Percentiles rank a stretch among this genome's conserved stretches.
These are phyloP conservation scores for Beta vulgaris DNA, from an alignment of 148 eudicot genomes.

Conservation along the genomic window DNA sequence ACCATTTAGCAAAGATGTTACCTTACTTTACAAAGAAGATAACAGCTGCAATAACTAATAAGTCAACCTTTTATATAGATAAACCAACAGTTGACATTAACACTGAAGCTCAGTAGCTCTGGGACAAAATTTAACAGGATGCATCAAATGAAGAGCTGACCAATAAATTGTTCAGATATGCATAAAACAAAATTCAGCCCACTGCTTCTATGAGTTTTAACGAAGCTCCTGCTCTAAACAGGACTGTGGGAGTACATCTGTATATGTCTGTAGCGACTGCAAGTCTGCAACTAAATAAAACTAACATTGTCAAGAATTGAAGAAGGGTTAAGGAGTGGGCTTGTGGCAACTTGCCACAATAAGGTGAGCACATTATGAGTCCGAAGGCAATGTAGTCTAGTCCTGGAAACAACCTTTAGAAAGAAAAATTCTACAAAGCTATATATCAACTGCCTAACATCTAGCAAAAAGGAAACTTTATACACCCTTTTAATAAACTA, in stretches of 20 bases:
- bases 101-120: too few relatives aligned
- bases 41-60: not conserved
- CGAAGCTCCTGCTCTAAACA: not conserved
- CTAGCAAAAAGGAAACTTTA: too few relatives aligned
- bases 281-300: not conserved
- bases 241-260: not conserved
- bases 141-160: not conserved
- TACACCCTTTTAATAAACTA: too few relatives aligned
- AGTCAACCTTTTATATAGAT: not conserved
- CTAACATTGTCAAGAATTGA: not conserved
- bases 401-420: not conserved
- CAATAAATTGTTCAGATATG: not conserved
- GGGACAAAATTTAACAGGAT: too few relatives aligned
- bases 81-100: not conserved
- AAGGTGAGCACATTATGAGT: constrained; percentile 1
- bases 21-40: not conserved
- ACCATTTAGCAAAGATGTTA: constrained; percentile 12
- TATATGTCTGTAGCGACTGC: too few relatives aligned
- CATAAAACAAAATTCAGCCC: not conserved
- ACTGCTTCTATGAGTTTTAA: too few relatives aligned
- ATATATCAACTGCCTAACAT: not conserved
- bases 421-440: not conserved
- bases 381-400: not conserved
- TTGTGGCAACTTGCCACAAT: not conserved
- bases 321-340: not conserved